These are phyloP conservation scores for Aspergillus ostianus DNA, from an alignment of 495 filamentous ascomycete genomes.

Conservation along the genomic window DNA sequence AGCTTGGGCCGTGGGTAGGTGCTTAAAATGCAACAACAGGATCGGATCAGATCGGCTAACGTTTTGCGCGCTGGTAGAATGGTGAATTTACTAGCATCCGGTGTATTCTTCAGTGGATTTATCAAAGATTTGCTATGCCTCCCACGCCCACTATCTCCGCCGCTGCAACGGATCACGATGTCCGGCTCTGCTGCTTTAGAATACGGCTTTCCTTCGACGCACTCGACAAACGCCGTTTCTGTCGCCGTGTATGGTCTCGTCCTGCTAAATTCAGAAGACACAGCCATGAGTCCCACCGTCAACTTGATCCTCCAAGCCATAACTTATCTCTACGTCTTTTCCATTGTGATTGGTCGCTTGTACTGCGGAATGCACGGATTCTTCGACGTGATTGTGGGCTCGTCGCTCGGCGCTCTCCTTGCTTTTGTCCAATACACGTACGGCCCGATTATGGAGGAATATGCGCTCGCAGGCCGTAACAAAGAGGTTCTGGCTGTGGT, in stretches of 20 bases:
- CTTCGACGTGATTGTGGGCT: constrained; percentile 81
- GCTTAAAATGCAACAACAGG: not conserved
- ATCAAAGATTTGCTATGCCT: constrained; percentile 93
- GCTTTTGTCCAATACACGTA: constrained; percentile 70
- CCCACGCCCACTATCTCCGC: constrained; percentile 90
- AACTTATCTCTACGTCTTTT: constrained; percentile 80
- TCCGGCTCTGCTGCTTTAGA: constrained; percentile 91
- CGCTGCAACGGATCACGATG: constrained; percentile 93
- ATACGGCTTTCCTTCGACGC: constrained; percentile 95
- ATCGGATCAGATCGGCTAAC: constrained; percentile 6
- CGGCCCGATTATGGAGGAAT: constrained; percentile 64
- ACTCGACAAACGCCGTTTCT: constrained; percentile 95
- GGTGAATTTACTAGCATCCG: constrained; percentile 81
- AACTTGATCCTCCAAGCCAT: constrained; percentile 60
- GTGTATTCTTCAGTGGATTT: constrained; percentile 92
- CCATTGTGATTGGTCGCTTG: constrained; percentile 83
- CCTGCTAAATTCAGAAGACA: constrained; percentile 56
- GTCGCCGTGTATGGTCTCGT: constrained; percentile 82
- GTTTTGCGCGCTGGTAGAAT: constrained; percentile 49
- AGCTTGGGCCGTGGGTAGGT: constrained; percentile 78
- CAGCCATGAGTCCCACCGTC: constrained; percentile 47
- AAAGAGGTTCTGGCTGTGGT: constrained; percentile 58
- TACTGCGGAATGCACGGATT: constrained; percentile 99
- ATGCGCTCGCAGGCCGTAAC: constrained; percentile 50
- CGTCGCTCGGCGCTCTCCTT: constrained; percentile 65